phyloP scores from a whole-genome alignment of 225 moss, liverwort and hornwort genomes.

The Polytrichum commune region DNA sequence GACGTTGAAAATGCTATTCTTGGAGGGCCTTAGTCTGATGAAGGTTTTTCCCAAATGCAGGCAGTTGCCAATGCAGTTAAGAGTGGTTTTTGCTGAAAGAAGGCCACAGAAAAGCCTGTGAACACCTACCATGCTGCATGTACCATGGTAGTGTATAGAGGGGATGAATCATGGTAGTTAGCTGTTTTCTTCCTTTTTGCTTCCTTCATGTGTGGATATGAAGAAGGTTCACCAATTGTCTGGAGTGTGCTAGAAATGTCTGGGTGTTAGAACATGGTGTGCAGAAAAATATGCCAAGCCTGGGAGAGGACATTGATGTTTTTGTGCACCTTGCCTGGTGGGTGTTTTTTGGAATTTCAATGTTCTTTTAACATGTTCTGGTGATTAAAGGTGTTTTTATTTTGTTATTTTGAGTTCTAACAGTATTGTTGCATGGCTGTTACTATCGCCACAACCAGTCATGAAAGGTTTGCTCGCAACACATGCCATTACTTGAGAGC shows the following conservation, averaged over 20 bases:
- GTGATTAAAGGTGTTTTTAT: background rate
- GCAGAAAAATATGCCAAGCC: background rate
- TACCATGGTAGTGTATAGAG: too few relatives aligned
- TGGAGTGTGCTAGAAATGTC: background rate
- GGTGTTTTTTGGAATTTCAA: conserved; percentile 5
- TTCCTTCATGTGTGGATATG: background rate
- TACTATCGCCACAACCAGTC: background rate
- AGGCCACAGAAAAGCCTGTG: background rate
- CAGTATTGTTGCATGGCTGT: background rate
- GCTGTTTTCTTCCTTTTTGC: too few relatives aligned
- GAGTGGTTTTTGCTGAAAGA: background rate
- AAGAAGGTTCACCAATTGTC: background rate
- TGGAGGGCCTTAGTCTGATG: conserved; percentile 61
- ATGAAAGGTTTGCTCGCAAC: background rate
- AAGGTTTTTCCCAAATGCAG: too few relatives aligned
- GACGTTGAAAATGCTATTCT: conserved; percentile 92
- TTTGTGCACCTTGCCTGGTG: background rate
- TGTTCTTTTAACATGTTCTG: background rate
- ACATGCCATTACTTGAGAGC: background rate
- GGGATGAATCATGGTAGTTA: too few relatives aligned
- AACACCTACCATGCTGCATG: background rate
- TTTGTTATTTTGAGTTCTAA: background rate
- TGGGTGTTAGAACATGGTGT: background rate
- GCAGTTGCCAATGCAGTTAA: too few relatives aligned
- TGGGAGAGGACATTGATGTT: conserved; percentile 2